Base-by-base conservation (phyloP, 805 yeast genomes). In the Metschnikowia hibisci region DNA sequence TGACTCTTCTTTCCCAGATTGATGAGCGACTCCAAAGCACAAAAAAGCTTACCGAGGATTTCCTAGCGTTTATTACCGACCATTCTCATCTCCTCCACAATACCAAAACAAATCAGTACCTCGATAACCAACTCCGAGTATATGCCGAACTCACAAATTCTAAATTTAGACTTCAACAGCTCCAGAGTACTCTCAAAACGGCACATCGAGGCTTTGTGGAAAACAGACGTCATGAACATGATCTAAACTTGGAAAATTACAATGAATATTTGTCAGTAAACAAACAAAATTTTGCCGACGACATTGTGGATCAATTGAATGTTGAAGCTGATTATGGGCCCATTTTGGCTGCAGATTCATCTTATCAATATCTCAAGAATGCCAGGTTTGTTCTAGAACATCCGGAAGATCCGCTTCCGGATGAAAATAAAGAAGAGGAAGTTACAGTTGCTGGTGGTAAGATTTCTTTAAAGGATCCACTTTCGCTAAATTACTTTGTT, bases 391-490 rank as follows among this genome's bases (percentile, higher is more conserved):
- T 84, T 6, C 55, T 80, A 13, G 60, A 70, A 2, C 70, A 80
- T 48, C 93, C 93, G 0, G 75, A 76, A 25, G 77, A 77, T 23
- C 82, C 86, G 6, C 53, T 84, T 14, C 87, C 87, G 0, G 74
- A 68, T 12, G 69, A 61, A 6, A 61, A 55, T 10, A 80, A 71
- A 11, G 82, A 77, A 30, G 87, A 81, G 16, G 91, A 82, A 16
- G 35, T 85, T 26, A 77, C 73, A 32, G 74, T 85, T 5, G 79
- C 77, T 8, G 95, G 93, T 43, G 93, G 93, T 30, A 76, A 65
- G 29, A 66, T 86, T n/a, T 79, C 81, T 36, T 57, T 86, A 44
- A 73, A 68, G 20, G 88, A 90, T 57, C 91, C 91, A 0, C 67
- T 85, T 11, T 77, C 89, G 0, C 56, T 75, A 45, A 66, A 71